phyloP scores from a whole-genome alignment of 2,329 filamentous ascomycete species.

The Alternaria gaisen region DNA sequence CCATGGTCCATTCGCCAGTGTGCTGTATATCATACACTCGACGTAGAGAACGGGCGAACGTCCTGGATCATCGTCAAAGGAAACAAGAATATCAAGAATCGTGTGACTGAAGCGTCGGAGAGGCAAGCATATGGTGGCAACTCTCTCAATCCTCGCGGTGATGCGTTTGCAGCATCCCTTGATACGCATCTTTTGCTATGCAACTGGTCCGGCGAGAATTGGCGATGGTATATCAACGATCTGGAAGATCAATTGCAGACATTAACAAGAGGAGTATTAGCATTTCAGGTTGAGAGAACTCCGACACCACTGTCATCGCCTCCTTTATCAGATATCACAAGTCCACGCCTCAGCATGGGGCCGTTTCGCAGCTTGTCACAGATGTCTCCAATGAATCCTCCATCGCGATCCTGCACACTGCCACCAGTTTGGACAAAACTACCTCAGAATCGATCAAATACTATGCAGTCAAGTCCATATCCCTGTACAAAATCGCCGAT shows the following conservation, averaged over 20 bases:
- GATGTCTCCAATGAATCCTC: no score
- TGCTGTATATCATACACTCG: conserved; percentile 52
- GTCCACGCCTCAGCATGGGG: no score
- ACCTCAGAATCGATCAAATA: no score
- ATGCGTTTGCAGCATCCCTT: conserved; percentile 35
- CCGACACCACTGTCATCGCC: no score
- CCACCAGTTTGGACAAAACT: no score
- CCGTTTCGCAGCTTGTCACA: no score
- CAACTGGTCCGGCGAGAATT: conserved; percentile 53
- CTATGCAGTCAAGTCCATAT: no score
- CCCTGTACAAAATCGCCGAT: no score
- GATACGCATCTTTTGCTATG: conserved; percentile 47
- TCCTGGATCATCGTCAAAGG: conserved; percentile 54
- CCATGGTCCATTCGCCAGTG: conserved; percentile 53
- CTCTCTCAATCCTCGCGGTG: not conserved
- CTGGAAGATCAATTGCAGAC: conserved; percentile 46
- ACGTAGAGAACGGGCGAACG: conserved; percentile 42
- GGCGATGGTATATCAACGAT: conserved; percentile 55
- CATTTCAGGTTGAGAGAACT: conserved; percentile 16
- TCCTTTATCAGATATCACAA: no score
- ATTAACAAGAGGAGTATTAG: conserved; percentile 20
- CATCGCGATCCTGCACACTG: no score
- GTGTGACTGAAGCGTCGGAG: conserved; percentile 32
- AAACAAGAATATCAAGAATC: conserved; percentile 43
- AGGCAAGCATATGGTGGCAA: not conserved